phyloP scores from a whole-genome alignment of 2,329 filamentous ascomycete genomes.

The Aspergillus sp. region DNA sequence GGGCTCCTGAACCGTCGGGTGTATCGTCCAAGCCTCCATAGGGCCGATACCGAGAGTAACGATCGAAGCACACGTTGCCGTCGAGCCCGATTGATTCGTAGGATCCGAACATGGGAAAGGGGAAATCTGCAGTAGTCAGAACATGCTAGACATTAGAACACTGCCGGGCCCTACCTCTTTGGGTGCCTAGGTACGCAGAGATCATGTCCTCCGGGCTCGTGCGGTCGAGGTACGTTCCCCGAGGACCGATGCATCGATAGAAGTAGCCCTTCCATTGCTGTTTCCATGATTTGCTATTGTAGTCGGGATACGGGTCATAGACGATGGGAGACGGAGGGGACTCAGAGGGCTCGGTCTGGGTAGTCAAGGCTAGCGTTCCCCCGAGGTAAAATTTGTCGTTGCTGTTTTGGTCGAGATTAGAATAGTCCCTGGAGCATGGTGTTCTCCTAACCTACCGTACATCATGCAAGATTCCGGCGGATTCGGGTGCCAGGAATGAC shows the following conservation, averaged over 20 bases:
- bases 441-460: background rate
- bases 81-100: constrained; percentile 62
- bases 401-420: background rate
- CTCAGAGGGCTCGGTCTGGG: background rate
- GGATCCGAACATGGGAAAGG: constrained; percentile 62
- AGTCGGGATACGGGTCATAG: constrained; percentile 71
- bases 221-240: constrained; percentile 22
- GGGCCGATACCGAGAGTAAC: constrained; percentile 66
- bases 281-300: constrained; percentile 64
- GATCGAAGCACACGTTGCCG: constrained; percentile 64
- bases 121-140: constrained; percentile 53
- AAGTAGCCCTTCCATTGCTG: constrained; percentile 17
- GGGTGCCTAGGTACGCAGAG: constrained; percentile 22
- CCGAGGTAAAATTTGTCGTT: background rate
- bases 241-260: constrained; percentile 18
- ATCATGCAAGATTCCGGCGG: background rate
- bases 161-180: constrained; percentile 5
- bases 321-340: constrained; percentile 22
- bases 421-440: background rate
- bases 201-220: constrained; percentile 22
- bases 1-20: constrained; percentile 10
- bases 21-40: constrained; percentile 39
- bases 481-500: background rate
- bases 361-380: background rate
- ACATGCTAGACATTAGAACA: constrained; percentile 30